Conservation (phyloP, 202 grass and related monocot genomes). For the Digitaria exilis region DNA sequence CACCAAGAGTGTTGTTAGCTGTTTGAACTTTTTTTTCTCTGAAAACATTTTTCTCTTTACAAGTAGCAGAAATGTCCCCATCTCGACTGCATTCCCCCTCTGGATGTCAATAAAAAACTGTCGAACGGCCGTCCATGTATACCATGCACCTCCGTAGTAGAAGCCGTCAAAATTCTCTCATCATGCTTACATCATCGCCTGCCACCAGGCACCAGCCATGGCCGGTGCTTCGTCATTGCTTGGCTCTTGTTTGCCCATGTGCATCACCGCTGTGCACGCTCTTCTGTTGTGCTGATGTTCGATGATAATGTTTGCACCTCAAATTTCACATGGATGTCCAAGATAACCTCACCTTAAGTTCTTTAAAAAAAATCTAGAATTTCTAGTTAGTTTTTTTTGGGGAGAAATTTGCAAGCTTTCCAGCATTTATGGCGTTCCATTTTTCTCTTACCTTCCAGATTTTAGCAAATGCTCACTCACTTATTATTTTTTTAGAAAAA, state of each 20-base stretch:
- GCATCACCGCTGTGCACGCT: not conserved
- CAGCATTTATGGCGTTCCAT: not conserved
- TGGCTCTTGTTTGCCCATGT: not conserved
- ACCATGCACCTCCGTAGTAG: not conserved
- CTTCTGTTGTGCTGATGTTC: not conserved
- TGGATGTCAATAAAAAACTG: not conserved
- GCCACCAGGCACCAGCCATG: not conserved
- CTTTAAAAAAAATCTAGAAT: not conserved
- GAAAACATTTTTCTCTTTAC: not conserved
- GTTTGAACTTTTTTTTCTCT: not conserved
- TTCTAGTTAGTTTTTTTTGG: not conserved
- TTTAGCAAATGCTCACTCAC: not conserved
- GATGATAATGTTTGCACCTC: not conserved
- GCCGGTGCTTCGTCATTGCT: not conserved
- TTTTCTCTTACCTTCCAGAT: not conserved
- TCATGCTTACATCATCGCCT: not conserved
- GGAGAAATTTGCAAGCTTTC: not conserved
- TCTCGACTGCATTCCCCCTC: not conserved
- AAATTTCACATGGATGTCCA: not conserved
- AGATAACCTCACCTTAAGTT: not conserved
- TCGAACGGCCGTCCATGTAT: not conserved
- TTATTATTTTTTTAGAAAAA: too few relatives aligned
- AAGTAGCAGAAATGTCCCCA: conserved; percentile 6
- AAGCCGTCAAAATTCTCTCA: not conserved
- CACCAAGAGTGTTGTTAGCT: not conserved